Evolutionary conservation across 1,284 basidiomycete genomes (phyloP).

Genomic region (Butyriboletus regius): DNA sequence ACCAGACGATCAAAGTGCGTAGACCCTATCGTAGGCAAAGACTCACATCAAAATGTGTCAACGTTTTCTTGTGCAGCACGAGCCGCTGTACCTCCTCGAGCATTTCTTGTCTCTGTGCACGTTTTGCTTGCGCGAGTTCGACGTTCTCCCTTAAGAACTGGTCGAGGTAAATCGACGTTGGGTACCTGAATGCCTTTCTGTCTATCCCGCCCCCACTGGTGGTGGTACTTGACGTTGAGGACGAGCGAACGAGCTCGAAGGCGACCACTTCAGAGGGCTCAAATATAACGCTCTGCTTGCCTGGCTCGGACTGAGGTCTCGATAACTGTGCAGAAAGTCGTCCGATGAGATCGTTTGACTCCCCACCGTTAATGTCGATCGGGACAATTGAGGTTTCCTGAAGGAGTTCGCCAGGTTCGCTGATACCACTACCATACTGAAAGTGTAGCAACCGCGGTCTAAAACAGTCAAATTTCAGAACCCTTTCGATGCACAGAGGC

Average conservation of each 20-base stretch:
- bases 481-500: background rate
- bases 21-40: background rate
- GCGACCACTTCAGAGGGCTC: conserved; percentile 55
- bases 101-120: conserved; percentile 41
- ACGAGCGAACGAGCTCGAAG: conserved; percentile 45
- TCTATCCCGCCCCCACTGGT: conserved; percentile 27
- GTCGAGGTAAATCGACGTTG: conserved; percentile 60
- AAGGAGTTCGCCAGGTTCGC: conserved; percentile 27
- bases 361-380: conserved; percentile 36
- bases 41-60: conserved; percentile 53
- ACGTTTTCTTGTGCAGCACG: conserved; percentile 38
- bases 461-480: conserved; percentile 1
- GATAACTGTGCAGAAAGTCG: conserved; percentile 48
- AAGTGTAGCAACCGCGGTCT: conserved; percentile 39
- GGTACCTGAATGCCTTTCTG: conserved; percentile 51
- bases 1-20: background rate
- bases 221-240: background rate
- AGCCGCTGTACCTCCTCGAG: conserved; percentile 44
- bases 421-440: conserved; percentile 34
- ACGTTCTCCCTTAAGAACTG: conserved; percentile 58
- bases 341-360: conserved; percentile 52
- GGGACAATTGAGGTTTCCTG: conserved; percentile 38
- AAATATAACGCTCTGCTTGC: conserved; percentile 50
- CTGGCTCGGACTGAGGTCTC: conserved; percentile 16
- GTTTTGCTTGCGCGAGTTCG: conserved; percentile 44